These are phyloP conservation scores for Neoconidiobolus thromboides DNA, from an alignment of 371 early-diverging fungal genomes.

Conservation along the genomic window DNA sequence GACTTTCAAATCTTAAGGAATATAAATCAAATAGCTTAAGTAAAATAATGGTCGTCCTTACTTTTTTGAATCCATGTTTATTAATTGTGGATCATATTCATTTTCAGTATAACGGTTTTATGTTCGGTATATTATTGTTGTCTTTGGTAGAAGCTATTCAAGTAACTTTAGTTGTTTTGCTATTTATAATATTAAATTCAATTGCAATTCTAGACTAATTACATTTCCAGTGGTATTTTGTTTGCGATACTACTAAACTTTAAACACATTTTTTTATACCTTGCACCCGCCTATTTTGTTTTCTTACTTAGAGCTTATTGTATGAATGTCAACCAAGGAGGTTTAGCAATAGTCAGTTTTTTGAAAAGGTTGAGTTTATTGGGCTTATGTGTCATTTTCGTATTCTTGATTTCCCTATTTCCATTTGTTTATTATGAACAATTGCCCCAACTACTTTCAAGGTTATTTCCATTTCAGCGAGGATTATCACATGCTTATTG, in stretches of 20 bases:
- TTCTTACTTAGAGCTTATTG: constrained; percentile 75
- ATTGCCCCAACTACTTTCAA: constrained; percentile 49
- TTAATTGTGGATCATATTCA: constrained; percentile 79
- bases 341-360: no score
- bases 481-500: constrained; percentile 91
- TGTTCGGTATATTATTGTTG: constrained; percentile 71
- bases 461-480: constrained; percentile 90
- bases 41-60: constrained; percentile 21
- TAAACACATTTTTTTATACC: constrained; percentile 91
- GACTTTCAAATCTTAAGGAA: background rate
- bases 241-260: constrained; percentile 84
- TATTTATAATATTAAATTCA: constrained; percentile 1
- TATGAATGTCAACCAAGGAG: constrained; percentile 13
- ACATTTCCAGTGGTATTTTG: constrained; percentile 45
- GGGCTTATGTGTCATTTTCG: constrained; percentile 37
- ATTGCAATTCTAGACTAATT: constrained; percentile 11
- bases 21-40: background rate
- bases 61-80: constrained; percentile 72
- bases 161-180: no score
- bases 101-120: constrained; percentile 93
- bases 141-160: constrained; percentile 25
- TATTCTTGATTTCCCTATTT: constrained; percentile 61
- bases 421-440: constrained; percentile 56
- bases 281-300: constrained; percentile 87
- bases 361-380: constrained; percentile 24